A percentile compares a stretch with the other conserved stretches of the same genome.
Evolutionary conservation across 352 stramenopile genomes (phyloP).

Genomic region (Paralagenidium karlingii): DNA sequence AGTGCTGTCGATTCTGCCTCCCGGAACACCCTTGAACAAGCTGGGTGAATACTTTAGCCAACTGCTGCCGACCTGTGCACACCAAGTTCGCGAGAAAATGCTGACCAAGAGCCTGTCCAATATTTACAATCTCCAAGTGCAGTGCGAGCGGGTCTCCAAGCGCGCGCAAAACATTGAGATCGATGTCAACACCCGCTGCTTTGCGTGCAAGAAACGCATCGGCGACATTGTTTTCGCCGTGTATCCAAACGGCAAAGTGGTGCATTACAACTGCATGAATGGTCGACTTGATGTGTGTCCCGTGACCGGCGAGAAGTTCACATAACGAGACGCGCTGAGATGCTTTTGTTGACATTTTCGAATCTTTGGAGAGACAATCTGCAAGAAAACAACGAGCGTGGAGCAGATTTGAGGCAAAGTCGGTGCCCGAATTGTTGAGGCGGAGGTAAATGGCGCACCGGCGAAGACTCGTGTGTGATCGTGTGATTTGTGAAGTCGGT

Average conservation of each 20-base stretch:
- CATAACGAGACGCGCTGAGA: conserved; percentile 12
- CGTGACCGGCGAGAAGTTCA: conserved; percentile 71
- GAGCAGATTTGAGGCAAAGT: background rate
- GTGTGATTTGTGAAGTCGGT: background rate
- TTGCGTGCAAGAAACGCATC: conserved; percentile 78
- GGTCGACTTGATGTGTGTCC: conserved; percentile 69
- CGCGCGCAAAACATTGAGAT: conserved; percentile 71
- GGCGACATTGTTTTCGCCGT: conserved; percentile 82
- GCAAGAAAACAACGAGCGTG: background rate
- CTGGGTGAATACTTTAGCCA: conserved; percentile 78
- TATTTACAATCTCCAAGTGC: conserved; percentile 84
- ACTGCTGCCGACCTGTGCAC: conserved; percentile 58
- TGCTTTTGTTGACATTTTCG: conserved; percentile 1
- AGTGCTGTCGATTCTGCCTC: conserved; percentile 52
- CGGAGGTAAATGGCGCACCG: background rate
- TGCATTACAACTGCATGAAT: conserved; percentile 85
- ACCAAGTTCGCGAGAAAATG: conserved; percentile 71
- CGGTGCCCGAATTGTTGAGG: background rate
- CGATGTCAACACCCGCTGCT: conserved; percentile 63
- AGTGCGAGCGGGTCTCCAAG: conserved; percentile 74
- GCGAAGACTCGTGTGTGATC: background rate
- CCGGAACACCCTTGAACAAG: conserved; percentile 61
- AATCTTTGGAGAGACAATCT: background rate
- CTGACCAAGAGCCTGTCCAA: conserved; percentile 77
- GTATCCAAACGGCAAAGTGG: conserved; percentile 74